Evolutionary conservation across 1,284 basidiomycete genomes (phyloP), one percentile per base, ranked within the genome.

Genomic region (Moesziomyces antarcticus): DNA sequence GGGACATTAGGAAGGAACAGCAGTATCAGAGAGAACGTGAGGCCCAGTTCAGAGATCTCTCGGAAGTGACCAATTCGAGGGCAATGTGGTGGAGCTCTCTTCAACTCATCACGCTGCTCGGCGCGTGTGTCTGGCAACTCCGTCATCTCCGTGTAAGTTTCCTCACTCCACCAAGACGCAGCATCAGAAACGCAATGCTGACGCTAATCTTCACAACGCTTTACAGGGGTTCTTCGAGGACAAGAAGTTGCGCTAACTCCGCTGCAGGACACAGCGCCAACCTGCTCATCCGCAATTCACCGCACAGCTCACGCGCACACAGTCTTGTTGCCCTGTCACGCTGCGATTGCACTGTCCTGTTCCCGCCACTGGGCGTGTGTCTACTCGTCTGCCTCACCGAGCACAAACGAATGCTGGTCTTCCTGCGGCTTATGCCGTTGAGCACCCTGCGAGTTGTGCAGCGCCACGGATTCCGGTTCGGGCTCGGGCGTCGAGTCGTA

Each of bases 11-110:
- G 57, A 88, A 93, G 45, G 97, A 99, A 85, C 97, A 99, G 86
- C 93, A 97, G 84, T 99, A 97, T 84, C 95, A 99, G 87, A 88
- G 97, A 46, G 96, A 99, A 71, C 62, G 86, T 62, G 97, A 99
- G 85, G 88, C 91, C n/a, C 90, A 91, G 73, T 99, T 93, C 84
- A 88, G 97, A 44, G 87, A 96, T 85, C 85, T 97, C 65, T 93
- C 92, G 77, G 97, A 99, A 85, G 82, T 86, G 30, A 95, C 93
- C 35, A 99, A 99, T 85, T 85, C 90, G 27, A 87, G 91, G 68
- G 94, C 96, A 1, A 90, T 98, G 55, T 98, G 93, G 92, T 99
- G 96, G 86, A 93, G 91, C 80, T 63, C 97, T 11, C 87, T 89
- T 42, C 96, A 99, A 87, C 92, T 98, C 69, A 85, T 89, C 14